Evolutionary conservation across 768 basidiomycete genomes (phyloP), one percentile per base, ranked within the genome.

Genomic region (Clitopilus hobsonii): DNA sequence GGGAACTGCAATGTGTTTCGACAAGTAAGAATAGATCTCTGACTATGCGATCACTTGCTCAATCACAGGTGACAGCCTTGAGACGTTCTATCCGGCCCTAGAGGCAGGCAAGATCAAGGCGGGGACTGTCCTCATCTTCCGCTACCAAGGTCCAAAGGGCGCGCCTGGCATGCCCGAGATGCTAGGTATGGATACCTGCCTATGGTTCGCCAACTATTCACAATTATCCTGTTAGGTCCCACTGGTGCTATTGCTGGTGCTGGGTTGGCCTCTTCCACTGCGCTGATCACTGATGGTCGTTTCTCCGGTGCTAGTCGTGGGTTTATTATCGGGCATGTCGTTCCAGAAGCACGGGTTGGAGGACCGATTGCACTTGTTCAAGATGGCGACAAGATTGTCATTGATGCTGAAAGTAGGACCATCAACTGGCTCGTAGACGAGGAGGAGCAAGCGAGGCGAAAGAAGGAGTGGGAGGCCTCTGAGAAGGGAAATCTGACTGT

Each of bases 81-180:
- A 84, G 16, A 79, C 75, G 50, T 91, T 94, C 67, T 90, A 88
- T 67, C 81, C 83, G 27, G 81, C 88, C 6, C 79, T 94, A 25
- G 83, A 82, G 65, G 80, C 74, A 2, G 88, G 89, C 11, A 84
- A 91, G 63, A 85, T 94, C 64, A 89, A 79, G 59, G 71, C 84
- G 2, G 91, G 92, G 0, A 86, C 74, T 66, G 83, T 89, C 36
- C 73, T 93, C 55, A 84, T 94, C 45, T 87, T 94, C 74, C 80
- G 92, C 56, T 94, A 94, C 68, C 89, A 90, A 71, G 92, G 92
- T 11, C 91, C 93, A 0, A 92, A 89, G 67, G 91, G 92, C 24
- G 92, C 83, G n/a, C 93, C 91, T 24, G 92, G 92, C 22, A 93
- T 92, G 91, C 92, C 92, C 7, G 91, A 94, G 74, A 79, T 78